Base-by-base conservation (phyloP, 768 basidiomycete species). In the Suillus spraguei region DNA sequence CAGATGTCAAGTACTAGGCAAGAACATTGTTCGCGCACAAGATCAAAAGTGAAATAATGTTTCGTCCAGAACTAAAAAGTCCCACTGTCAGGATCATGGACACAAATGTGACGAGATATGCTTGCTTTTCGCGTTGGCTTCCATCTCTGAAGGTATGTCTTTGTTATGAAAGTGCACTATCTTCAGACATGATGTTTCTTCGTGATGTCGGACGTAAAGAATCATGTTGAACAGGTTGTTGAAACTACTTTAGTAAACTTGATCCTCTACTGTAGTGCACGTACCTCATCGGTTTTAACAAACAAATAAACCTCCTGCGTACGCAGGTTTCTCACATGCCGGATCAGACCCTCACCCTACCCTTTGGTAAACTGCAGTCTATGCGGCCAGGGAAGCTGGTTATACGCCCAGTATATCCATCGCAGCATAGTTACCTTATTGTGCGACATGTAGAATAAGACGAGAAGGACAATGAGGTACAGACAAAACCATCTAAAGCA, bases 221-320 rank as follows among this genome's bases (percentile, higher is more conserved):
- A n/a, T n/a, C n/a, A n/a, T n/a, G n/a, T n/a, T n/a, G n/a, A n/a
- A n/a, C n/a, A n/a, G n/a, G n/a, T n/a, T n/a, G n/a, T n/a, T n/a
- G n/a, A n/a, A n/a, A n/a, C n/a, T n/a, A n/a, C n/a, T n/a, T n/a
- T n/a, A n/a, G n/a, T n/a, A n/a, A n/a, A n/a, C n/a, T n/a, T n/a
- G n/a, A n/a, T n/a, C n/a, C n/a, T n/a, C n/a, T n/a, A 4, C 14
- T 5, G 13, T 14, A 11, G 10, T 22, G 39, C 32, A 66, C 79
- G 17, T 61, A 90, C 89, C 79, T 90, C 89, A 63, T 91, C 89
- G 0, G 81, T 83, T 71, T 84, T 87, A 16, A 83, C 84, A 60
- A 90, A 74, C 9, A 90, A 75, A 67, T 86, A 87, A 5, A 90
- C 80, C 1, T 85, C 82, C 68, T 85, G 84, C 58, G 78, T 72